Base-by-base conservation (phyloP, 2,329 filamentous ascomycete genomes). In the Thielaviopsis populi region DNA sequence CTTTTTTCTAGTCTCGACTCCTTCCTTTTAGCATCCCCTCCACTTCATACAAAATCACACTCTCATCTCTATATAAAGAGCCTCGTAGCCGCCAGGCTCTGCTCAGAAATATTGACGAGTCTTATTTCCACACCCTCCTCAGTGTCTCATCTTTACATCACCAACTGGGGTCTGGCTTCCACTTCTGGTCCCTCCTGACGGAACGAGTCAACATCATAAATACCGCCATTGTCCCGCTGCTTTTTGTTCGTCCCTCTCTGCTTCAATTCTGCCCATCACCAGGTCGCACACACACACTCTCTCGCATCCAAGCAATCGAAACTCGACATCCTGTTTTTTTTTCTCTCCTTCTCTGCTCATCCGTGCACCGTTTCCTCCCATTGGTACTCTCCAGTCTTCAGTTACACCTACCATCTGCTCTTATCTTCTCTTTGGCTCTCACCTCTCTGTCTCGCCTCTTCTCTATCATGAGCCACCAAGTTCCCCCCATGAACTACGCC, bases 401-500 rank as follows among this genome's bases (percentile, higher is more conserved):
- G 19, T 48, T 24, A 30, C 27, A 11, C 24, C 22, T 46, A 3
- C 22, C 17, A 48, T 17, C 17, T 8, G 7, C 5, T 37, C 43
- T 48, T n/a, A 48, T 24, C n/a, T 27, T 19, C 46, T 50, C 19
- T 50, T 19, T 24, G 13, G 1, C 11, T 11, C 19, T 24, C 46
- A 13, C 19, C 24, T 24, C 24, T 50, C 46, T 24, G 19, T 24
- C 24, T 24, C 24, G 6, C 8, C 42, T 19, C 2, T 10, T 46
- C 11, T 53, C 42, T 56, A 59, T 54, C 54, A 66, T 62, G 63
- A 54, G 22, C 42, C 24, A 54, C 56, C 56, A 43, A 24, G 19
- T 8, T 27, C 48, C 43, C 61, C n/a, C 43, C 43, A 22, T 19
- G 19, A 50, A 15, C 19, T 27, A 22, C 33, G 8, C 15, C 42